Conservation (phyloP, 352 stramenopile genomes). For the Globisporangium megalacanthum region DNA sequence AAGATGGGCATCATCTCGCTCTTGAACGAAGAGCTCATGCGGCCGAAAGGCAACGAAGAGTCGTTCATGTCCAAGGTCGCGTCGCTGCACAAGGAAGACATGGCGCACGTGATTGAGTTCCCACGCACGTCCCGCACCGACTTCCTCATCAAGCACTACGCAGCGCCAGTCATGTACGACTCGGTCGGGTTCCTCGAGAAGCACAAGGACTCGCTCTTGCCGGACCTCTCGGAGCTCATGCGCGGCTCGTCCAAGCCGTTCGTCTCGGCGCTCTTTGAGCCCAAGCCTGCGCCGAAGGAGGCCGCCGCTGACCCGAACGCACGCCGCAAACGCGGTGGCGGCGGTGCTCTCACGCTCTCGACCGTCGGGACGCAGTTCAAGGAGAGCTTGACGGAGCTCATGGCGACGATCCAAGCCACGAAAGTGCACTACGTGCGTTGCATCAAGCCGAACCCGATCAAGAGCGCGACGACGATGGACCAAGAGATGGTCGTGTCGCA, state of each 20-base stretch:
- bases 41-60: slow-evolving; percentile 81
- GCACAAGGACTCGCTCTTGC: slow-evolving; percentile 93
- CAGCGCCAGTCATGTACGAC: slow-evolving; percentile 91
- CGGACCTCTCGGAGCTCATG: slow-evolving; percentile 91
- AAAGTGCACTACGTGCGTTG: slow-evolving; percentile 98
- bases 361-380: slow-evolving; percentile 92
- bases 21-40: slow-evolving; percentile 88
- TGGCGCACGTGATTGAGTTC: slow-evolving; percentile 80
- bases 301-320: slow-evolving; percentile 23
- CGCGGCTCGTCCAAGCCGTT: slow-evolving; percentile 66
- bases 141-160: slow-evolving; percentile 96
- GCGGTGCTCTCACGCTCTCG: slow-evolving; percentile 53
- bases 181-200: slow-evolving; percentile 94
- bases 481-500: slow-evolving; percentile 94
- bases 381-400: slow-evolving; percentile 89
- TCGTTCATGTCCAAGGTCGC: slow-evolving; percentile 83
- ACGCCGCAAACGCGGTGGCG: slow-evolving; percentile 47
- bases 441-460: slow-evolving; percentile 98
- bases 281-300: slow-evolving; percentile 43
- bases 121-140: slow-evolving; percentile 79
- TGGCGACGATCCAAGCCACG: slow-evolving; percentile 94
- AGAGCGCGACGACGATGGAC: slow-evolving; percentile 89
- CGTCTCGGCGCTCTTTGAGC: slow-evolving; percentile 67
- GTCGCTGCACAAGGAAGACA: slow-evolving; percentile 82
- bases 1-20: slow-evolving; percentile 88